Evolutionary conservation across 306 rosid genomes (phyloP).

Genomic region (Lupinus albus): DNA sequence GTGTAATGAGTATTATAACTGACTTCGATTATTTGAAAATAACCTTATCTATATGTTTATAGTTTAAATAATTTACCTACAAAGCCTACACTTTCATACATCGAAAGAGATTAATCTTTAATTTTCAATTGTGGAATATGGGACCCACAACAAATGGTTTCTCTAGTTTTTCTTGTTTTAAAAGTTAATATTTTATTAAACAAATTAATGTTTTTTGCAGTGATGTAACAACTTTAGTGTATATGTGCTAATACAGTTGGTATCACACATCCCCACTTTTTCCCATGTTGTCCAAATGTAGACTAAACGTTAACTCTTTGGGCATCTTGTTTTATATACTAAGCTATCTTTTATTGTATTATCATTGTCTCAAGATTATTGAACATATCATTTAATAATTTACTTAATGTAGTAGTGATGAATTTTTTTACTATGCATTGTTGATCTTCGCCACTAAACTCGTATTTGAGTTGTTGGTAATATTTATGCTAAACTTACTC

Average conservation of each 20-base stretch:
- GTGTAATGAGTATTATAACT: too few species aligned
- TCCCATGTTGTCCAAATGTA: slow-evolving; percentile 32
- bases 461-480: background rate
- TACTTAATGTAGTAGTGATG: background rate
- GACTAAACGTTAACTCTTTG: slow-evolving; percentile 28
- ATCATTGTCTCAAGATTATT: slow-evolving; percentile 7
- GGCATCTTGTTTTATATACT: background rate
- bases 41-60: too few species aligned
- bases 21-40: too few species aligned
- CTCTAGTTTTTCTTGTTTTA: background rate
- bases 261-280: slow-evolving; percentile 35
- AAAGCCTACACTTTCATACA: too few species aligned
- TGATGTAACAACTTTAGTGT: slow-evolving; percentile 4
- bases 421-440: background rate
- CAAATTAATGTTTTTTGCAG: slow-evolving; percentile 28
- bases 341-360: background rate
- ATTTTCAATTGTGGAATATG: too few species aligned
- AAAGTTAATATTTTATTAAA: background rate
- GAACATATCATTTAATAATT: background rate
- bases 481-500: background rate
- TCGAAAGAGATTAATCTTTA: too few species aligned
- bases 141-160: too few species aligned
- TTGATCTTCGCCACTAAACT: background rate
- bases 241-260: slow-evolving; percentile 28
- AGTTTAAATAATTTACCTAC: too few species aligned